Base-by-base conservation (phyloP, 139 green algal species). In the Nannochloris sp. region DNA sequence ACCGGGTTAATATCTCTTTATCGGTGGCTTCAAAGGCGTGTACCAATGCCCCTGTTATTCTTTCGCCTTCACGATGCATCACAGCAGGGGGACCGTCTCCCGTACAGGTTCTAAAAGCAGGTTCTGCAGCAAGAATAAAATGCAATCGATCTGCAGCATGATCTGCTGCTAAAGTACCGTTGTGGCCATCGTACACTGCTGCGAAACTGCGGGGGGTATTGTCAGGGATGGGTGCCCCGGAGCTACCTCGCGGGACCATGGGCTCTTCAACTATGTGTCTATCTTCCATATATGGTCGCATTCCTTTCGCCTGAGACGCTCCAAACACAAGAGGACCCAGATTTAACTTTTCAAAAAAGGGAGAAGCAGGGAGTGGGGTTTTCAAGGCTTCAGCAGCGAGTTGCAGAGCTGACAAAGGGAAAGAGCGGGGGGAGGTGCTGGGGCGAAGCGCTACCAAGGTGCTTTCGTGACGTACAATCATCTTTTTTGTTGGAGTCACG, bases 201-300 rank as follows among this genome's bases (percentile, higher is more conserved):
- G 76, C 84, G 65, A 86, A 89, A 48, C 71, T 68, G 42, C 79
- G 67, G 29, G 37, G 57, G 39, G 83, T 70, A 1, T 79, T 84
- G 37, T 89, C 81, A 27, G 51, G 32, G 9, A 53, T 48, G 8
- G 4, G 33, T 25, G 2, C 27, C 27, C 48, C 77, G 31, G 30
- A 38, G 38, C 51, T 58, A 3, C 32, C 54, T 14, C 61, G 32
- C 1, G 75, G 79, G 30, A 51, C 35, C 33, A 79, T 80, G 54
- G 23, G 57, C 32, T 57, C 36, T 37, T 88, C 64, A 9, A 89
- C 60, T 8, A 31, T 64, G 63, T 83, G 68, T 6, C 82, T 58
- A 64, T 89, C 82, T 67, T 89, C 82, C 82, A 87, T 87, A 70
- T 89, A 89, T 0, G 81, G 78, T 9, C 82, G 79, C 70, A 54